Percentiles rank a stretch among this genome's conserved stretches.
phyloP scores from a whole-genome alignment of 169 alveolate genomes.

The Blepharisma undulans region DNA sequence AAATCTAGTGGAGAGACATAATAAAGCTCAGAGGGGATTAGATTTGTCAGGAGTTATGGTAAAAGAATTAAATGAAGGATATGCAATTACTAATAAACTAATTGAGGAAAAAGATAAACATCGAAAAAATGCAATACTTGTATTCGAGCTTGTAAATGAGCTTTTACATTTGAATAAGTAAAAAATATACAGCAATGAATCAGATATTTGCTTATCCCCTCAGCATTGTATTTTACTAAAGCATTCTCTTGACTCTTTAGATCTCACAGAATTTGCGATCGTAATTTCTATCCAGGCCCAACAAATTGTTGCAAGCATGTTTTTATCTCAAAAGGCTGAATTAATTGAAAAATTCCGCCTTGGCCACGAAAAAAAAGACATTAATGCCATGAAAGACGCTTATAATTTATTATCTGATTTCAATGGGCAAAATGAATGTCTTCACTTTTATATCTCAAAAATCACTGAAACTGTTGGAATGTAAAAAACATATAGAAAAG shows the following conservation, averaged over 20 bases:
- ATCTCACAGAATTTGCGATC: neutral
- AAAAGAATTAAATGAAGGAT: neutral
- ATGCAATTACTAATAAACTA: constrained; percentile 6
- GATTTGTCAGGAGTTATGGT: neutral
- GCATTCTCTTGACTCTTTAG: constrained; percentile 55
- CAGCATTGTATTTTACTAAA: constrained; percentile 46
- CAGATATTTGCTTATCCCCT: constrained; percentile 44
- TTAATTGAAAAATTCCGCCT: neutral
- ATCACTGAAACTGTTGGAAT: constrained; percentile 20
- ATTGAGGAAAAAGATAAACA: constrained; percentile 11
- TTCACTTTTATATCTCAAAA: constrained; percentile 6
- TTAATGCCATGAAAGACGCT: constrained; percentile 24
- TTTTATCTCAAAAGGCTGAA: neutral
- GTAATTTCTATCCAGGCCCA: constrained; percentile 4
- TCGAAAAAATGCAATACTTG: constrained; percentile 30
- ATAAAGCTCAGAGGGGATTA: neutral
- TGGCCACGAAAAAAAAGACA: neutral
- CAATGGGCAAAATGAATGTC: constrained; percentile 1
- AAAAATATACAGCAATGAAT: constrained; percentile 23
- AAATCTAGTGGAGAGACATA: neutral
- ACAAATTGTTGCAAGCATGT: neutral
- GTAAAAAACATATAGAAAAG: constrained; percentile 14
- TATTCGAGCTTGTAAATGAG: constrained; percentile 10
- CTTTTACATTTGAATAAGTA: constrained; percentile 25
- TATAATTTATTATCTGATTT: neutral